Base-by-base conservation (phyloP, 345 rosid species). In the Ricinus communis region DNA sequence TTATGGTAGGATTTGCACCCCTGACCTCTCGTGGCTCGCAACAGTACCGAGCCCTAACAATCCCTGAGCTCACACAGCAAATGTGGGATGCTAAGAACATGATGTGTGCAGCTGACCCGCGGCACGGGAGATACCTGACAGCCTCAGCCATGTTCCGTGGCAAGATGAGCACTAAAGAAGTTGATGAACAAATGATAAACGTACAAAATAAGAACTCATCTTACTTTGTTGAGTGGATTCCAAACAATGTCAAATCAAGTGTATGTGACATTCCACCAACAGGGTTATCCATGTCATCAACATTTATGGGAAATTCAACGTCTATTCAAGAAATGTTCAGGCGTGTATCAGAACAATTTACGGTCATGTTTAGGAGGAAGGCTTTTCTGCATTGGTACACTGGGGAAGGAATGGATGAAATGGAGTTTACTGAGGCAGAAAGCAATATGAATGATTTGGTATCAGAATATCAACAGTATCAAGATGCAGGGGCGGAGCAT, bases 381-480 rank as follows among this genome's bases (percentile, higher is more conserved):
- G 90, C 90, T 0, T 86, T 84, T 73, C 75, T 86, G 83, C 87
- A 93, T 80, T 90, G 98, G 95, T 90, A 93, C 69, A 93, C 96
- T 0, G 98, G 96, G 38, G 95, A 93, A 64, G 98, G 98, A 22
- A 93, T 93, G 98, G 98, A 93, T 65, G 96, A 93, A 70, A 93
- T 93, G 98, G 96, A 93, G 78, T 93, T 93, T 62, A 93, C 96
- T 0, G 96, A 90, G 83, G 98, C 98, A 0, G 96, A 90, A 72
- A 90, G 96, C 51, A 93, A 93, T 65, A 90, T 93, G 96, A 93
- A 93, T 49, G 98, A 93, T 51, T 82, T 93, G 79, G 98, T 93
- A 0, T 90, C 96, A 0, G 95, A 90, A 77, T 93, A 93, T 76
- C 95, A 90, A 79, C 93, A 93, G 61, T 93, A 93, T 74, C 96